phyloP scores from a whole-genome alignment of 148 eudicot genomes.

The Rhododendron vialii region DNA sequence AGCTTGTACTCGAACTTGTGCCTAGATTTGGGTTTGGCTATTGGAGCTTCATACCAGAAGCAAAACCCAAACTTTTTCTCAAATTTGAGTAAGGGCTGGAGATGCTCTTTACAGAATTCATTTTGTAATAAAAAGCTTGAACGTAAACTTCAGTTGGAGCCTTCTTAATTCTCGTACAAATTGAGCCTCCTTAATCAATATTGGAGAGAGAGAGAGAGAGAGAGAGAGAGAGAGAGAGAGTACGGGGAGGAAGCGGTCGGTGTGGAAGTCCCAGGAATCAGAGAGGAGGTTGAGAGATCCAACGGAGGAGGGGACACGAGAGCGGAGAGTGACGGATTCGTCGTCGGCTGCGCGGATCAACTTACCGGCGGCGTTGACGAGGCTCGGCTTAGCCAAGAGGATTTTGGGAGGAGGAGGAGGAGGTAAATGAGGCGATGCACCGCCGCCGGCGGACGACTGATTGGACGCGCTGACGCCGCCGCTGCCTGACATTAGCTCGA shows the following conservation, averaged over 20 bases:
- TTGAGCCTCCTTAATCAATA: background rate
- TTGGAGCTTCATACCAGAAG: too few relatives aligned
- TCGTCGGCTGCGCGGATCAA: conserved; percentile 37
- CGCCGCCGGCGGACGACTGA: background rate
- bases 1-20: too few relatives aligned
- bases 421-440: conserved; percentile 12
- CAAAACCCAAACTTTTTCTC: background rate
- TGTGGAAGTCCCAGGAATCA: conserved; percentile 78
- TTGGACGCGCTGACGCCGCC: conserved; percentile 20
- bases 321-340: conserved; percentile 53
- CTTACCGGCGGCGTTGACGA: conserved; percentile 45
- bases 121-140: too few relatives aligned
- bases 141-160: background rate
- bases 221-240: background rate
- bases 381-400: conserved; percentile 70
- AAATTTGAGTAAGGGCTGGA: background rate
- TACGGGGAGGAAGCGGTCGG: conserved; percentile 64
- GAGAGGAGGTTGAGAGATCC: conserved; percentile 83
- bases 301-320: conserved; percentile 68
- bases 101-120: background rate
- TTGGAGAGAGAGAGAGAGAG: background rate
- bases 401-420: conserved; percentile 51
- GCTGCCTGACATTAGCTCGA: conserved; percentile 28
- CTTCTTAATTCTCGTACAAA: background rate
- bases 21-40: too few relatives aligned